Conservation (phyloP, 345 rosid genomes). For the Aquilaria sinensis region DNA sequence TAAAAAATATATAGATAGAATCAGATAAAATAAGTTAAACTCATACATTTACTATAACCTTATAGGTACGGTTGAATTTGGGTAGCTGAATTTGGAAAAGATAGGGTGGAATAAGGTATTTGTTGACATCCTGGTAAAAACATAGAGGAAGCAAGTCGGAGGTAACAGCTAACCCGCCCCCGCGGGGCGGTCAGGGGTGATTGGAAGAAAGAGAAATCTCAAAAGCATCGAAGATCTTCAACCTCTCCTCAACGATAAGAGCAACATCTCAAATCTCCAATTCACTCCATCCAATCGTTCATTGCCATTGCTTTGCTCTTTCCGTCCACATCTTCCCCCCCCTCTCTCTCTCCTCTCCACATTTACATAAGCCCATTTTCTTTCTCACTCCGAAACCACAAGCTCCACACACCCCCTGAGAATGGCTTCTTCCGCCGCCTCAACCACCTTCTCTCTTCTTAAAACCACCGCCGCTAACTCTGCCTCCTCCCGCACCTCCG, state of each 20-base stretch:
- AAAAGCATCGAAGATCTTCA: conserved; percentile 32
- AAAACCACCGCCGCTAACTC: conserved; percentile 36
- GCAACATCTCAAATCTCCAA: conserved; percentile 17
- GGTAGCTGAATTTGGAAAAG: too few relatives aligned
- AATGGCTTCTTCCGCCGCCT: conserved; percentile 67
- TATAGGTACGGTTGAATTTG: too few relatives aligned
- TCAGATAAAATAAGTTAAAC: too few relatives aligned
- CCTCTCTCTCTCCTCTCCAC: conserved; percentile 7
- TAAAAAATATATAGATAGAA: too few relatives aligned
- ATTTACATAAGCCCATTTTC: conserved; percentile 1
- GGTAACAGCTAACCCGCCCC: neutral
- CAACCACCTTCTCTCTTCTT: conserved; percentile 62
- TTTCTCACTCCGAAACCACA: neutral
- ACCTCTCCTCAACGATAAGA: conserved; percentile 72
- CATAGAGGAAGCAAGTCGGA: neutral
- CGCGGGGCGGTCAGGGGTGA: neutral
- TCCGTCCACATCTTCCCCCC: conserved; percentile 33
- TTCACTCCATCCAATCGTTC: conserved; percentile 25
- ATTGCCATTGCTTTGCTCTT: conserved; percentile 12
- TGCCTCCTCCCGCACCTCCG: conserved; percentile 30
- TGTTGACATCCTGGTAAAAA: neutral
- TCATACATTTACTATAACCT: too few relatives aligned
- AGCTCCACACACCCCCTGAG: neutral
- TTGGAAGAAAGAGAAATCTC: neutral
- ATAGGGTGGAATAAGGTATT: too few relatives aligned